Evolutionary conservation across 177 flowering plant species (phyloP), one percentile per base, ranked within the genome.

Genomic region (Viscum album): DNA sequence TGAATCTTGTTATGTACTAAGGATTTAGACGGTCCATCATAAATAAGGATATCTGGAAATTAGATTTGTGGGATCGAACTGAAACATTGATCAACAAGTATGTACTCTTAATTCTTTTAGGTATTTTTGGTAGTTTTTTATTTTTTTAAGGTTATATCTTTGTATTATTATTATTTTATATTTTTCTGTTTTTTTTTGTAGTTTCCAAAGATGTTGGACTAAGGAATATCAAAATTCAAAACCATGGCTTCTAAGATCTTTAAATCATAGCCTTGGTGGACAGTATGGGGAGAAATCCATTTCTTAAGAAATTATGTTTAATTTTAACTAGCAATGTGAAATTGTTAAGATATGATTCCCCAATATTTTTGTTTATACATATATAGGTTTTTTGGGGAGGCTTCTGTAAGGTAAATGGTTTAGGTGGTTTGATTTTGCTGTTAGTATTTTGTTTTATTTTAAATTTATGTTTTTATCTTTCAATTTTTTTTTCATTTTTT

Each of bases 311-410:
- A 7, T 67, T 33, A 6, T 37, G 41, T 37, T 37, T 37, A 37
- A 13, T 37, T 37, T 37, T 5, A 37, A 5, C 10, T 37, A 5
- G 10, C 41, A 37, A 37, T 5, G 13, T 45, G 15, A 4, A 2
- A 13, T 24, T 45, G 24, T 19, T 45, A 13, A 4, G 24, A 4
- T 45, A 2, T 5, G 52, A 45, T 21, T 15, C 21, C 52, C 15
- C 21, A 13, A 2, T 29, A 19, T 31, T 59, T 59, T 54, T 54
- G 10, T 54, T 54, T 54, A 2, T 54, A n/a, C 68, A 68, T 77
- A 2, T 79, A 72, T 80, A 94, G 98, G 81, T 94, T 94, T 82
- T 94, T 97, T 83, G 77, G 83, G 98, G 98, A 75, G 98, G 98
- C 71, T 76, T 89, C 34, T 94, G 88, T 82, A 94, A 94, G 96